Conservation (phyloP, 345 rosid species). For the Microthlaspi erraticum region DNA sequence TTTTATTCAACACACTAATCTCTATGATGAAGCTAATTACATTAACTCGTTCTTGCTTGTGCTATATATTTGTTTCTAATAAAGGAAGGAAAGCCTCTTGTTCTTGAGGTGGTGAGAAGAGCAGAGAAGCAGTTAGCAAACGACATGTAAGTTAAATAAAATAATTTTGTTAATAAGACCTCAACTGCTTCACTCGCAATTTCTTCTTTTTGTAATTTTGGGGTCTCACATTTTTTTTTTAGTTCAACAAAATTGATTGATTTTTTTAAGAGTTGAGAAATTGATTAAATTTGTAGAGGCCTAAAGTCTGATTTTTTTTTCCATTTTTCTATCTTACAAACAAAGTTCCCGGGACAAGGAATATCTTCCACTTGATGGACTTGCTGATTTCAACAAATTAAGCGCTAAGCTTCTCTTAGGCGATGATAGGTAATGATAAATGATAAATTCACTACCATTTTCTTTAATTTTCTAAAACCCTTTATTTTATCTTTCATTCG, state of each 20-base stretch:
- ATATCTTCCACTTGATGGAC: slow-evolving; percentile 81
- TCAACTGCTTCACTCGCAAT: no score
- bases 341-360: slow-evolving; percentile 77
- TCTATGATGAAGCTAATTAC: background rate
- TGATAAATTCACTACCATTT: background rate
- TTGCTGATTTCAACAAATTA: slow-evolving; percentile 78
- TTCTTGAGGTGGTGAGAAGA: slow-evolving; percentile 69
- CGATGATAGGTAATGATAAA: slow-evolving; percentile 65
- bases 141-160: slow-evolving; percentile 55
- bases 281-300: no score
- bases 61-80: background rate
- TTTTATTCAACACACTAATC: no score
- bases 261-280: no score
- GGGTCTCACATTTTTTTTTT: no score
- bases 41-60: slow-evolving; percentile 16
- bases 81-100: slow-evolving; percentile 89
- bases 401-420: slow-evolving; percentile 85
- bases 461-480: background rate
- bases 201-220: no score
- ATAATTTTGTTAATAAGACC: no score
- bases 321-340: background rate
- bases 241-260: no score
- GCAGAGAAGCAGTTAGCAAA: slow-evolving; percentile 79
- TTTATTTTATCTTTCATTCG: background rate
- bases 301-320: no score